Base-by-base conservation (phyloP, 1,284 basidiomycete genomes). In the Wallemia hederae region DNA sequence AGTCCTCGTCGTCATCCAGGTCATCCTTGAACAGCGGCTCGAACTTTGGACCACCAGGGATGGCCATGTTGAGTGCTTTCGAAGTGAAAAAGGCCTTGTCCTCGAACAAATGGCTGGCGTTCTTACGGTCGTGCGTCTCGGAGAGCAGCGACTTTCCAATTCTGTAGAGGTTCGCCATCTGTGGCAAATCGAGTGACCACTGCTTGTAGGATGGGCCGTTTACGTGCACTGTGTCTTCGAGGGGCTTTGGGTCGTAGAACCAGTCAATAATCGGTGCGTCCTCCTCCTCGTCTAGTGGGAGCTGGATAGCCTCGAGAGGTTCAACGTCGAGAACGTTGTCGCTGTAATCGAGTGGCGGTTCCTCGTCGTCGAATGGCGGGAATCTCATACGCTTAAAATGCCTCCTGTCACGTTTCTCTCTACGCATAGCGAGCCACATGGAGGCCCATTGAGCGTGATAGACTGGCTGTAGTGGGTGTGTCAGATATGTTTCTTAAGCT, bases 331-430 rank as follows among this genome's bases (percentile, higher is more conserved):
- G 73, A 22, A 99, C 82, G 70, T 99, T 99, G 76, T 99, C 94
- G 62, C 90, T 91, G 68, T 97, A 97, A 70, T 97, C 91, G 70
- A 94, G 78, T 14, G 91, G 90, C 15, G 90, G 94, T 70, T 99
- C 94, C 73, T 99, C 94, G 68, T 99, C 94, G 67, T 99, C 94
- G 68, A 98, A 99, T 0, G 94, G 94, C 33, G 94, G 94, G 75
- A 99, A 99, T n/a, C 94, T 82, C 91, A 99, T 98, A 60, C 94
- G 87, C 75, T 99, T 99, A 75, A 99, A 98, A 71, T 99, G 94
- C 60, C 94, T 77, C 69, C 94, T 85, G 71, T 99, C 94, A 62
- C 94, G 81, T 77, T 99, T 99, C 74, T 99, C 94, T 65, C 94
- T 77, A 65, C 94, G 79, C 94, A 98, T 98, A 24, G 94, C 92